phyloP scores from a whole-genome alignment of 2,329 filamentous ascomycete genomes.

The Colletotrichum sp. region DNA sequence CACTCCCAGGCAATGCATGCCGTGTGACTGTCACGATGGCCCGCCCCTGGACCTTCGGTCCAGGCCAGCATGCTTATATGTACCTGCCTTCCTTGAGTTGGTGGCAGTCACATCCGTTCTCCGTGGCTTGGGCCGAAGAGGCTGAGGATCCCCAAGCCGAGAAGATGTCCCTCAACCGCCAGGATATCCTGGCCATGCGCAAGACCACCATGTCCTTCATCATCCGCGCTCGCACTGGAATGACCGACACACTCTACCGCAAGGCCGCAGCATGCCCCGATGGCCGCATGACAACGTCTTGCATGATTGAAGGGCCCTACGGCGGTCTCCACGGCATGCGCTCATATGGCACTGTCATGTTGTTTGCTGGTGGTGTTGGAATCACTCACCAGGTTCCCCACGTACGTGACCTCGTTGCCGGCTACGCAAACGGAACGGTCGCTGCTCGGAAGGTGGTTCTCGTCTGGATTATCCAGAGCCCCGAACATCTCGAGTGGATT shows the following conservation, averaged over 20 bases:
- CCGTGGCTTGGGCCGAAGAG: slow-evolving; percentile 79
- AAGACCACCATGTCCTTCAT: slow-evolving; percentile 74
- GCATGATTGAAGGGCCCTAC: slow-evolving; percentile 79
- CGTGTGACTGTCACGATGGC: slow-evolving; percentile 77
- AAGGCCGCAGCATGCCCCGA: slow-evolving; percentile 67
- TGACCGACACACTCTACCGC: slow-evolving; percentile 74
- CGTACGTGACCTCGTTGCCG: slow-evolving; percentile 73
- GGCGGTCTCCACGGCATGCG: slow-evolving; percentile 73
- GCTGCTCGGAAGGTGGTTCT: slow-evolving; percentile 75
- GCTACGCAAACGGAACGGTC: slow-evolving; percentile 71
- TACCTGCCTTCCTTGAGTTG: slow-evolving; percentile 77
- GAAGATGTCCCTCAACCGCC: slow-evolving; percentile 63
- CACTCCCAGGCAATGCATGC: slow-evolving; percentile 76
- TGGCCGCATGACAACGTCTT: slow-evolving; percentile 66
- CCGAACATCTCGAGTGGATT: slow-evolving; percentile 85
- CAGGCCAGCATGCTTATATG: slow-evolving; percentile 80
- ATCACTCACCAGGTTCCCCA: slow-evolving; percentile 82
- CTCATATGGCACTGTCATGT: slow-evolving; percentile 79
- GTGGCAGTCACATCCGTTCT: slow-evolving; percentile 82
- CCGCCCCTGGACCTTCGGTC: slow-evolving; percentile 76
- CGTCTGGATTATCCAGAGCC: slow-evolving; percentile 80
- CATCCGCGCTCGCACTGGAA: slow-evolving; percentile 75
- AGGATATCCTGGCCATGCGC: slow-evolving; percentile 63
- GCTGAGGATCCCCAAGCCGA: slow-evolving; percentile 55
- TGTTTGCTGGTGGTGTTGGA: slow-evolving; percentile 82